Conservation (phyloP, 2,329 filamentous ascomycete species). For the Colletotrichum musicola region DNA sequence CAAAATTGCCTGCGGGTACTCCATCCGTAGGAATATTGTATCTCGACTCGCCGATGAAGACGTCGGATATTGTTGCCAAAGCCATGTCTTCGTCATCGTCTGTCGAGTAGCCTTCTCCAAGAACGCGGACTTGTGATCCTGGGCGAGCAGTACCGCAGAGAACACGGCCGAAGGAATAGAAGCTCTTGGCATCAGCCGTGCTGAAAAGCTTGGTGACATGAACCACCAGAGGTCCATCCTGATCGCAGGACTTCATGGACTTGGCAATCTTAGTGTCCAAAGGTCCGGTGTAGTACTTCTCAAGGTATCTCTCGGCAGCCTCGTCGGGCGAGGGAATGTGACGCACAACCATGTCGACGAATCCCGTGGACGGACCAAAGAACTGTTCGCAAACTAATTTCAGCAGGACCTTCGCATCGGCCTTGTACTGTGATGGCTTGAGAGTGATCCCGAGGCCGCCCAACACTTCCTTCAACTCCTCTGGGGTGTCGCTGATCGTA, state of each 20-base stretch:
- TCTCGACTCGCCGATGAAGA: constrained; percentile 90
- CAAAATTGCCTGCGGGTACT: constrained; percentile 93
- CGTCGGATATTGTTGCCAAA: constrained; percentile 83
- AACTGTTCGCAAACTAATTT: constrained; percentile 95
- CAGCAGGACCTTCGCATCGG: constrained; percentile 89
- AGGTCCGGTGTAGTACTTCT: constrained; percentile 93
- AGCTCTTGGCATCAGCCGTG: constrained; percentile 88
- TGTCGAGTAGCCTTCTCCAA: constrained; percentile 94
- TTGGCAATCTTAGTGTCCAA: constrained; percentile 83
- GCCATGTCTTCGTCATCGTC: constrained; percentile 99
- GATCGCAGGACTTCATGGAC: constrained; percentile 85
- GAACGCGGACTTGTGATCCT: constrained; percentile 85
- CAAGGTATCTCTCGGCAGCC: constrained; percentile 80
- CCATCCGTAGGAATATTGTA: constrained; percentile 95
- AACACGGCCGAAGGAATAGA: constrained; percentile 90
- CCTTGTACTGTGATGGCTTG: constrained; percentile 93
- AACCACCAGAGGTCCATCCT: constrained; percentile 91
- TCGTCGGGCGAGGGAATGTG: constrained; percentile 90
- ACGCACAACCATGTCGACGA: constrained; percentile 94
- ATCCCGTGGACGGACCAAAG: constrained; percentile 89
- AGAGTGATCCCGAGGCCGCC: constrained; percentile 83
- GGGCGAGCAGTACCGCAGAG: constrained; percentile 91
- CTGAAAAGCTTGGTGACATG: constrained; percentile 96
- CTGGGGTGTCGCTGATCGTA: constrained; percentile 90
- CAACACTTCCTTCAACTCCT: constrained; percentile 84